A percentile compares a stretch with the other conserved stretches of the same genome.
Conservation (phyloP, 495 filamentous ascomycete genomes). For the Aspergillus affinis region DNA sequence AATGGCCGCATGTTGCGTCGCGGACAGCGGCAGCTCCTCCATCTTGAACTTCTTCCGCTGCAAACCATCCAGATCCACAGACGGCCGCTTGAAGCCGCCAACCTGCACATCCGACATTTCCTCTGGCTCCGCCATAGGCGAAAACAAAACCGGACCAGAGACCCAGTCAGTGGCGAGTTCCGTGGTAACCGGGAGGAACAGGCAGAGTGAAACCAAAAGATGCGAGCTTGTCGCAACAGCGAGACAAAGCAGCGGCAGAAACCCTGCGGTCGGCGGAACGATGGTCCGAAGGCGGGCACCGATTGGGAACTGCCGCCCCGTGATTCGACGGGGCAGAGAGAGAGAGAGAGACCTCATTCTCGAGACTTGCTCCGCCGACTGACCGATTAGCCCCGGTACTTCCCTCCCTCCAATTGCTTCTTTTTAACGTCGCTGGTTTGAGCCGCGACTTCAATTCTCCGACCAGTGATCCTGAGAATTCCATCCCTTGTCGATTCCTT, state of each 20-base stretch:
- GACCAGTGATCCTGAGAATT: not conserved
- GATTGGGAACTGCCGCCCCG: conserved; percentile 41
- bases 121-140: conserved; percentile 46
- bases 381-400: conserved; percentile 10
- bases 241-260: conserved; percentile 15
- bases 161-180: not conserved
- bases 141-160: conserved; percentile 4
- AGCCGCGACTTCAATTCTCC: not conserved
- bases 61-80: conserved; percentile 36
- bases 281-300: conserved; percentile 25
- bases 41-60: conserved; percentile 74
- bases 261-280: conserved; percentile 19
- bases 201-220: not conserved
- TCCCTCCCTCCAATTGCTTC: not conserved
- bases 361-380: conserved; percentile 16
- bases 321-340: conserved; percentile 34
- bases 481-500: not conserved
- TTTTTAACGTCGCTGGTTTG: not conserved
- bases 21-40: conserved; percentile 75
- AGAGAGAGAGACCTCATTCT: conserved; percentile 28
- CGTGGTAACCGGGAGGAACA: not conserved
- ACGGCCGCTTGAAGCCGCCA: conserved; percentile 25
- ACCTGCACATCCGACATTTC: conserved; percentile 32
- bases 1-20: conserved; percentile 69
- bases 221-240: not conserved